Evolutionary conservation across 306 rosid genomes (phyloP).

Genomic region (Dalbergia oliveri): DNA sequence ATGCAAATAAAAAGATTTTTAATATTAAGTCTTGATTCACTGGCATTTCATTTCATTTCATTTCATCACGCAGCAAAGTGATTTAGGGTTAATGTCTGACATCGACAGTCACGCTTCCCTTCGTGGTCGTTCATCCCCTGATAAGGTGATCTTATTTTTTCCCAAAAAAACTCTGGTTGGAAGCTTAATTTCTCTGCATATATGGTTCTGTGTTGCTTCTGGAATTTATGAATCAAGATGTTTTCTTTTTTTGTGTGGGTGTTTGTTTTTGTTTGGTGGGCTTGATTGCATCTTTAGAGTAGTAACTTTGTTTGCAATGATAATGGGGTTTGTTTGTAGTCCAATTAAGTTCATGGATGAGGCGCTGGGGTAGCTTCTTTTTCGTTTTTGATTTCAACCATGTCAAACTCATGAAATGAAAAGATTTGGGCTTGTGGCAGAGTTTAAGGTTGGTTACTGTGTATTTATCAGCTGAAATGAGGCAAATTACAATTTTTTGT

Average conservation of each 20-base stretch:
- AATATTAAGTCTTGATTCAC: slow-evolving; percentile 11
- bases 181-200: not conserved
- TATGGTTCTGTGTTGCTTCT: slow-evolving; percentile 8
- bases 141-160: slow-evolving; percentile 36
- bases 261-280: slow-evolving; percentile 12
- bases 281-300: slow-evolving; percentile 20
- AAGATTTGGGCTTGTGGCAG: not conserved
- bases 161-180: not conserved
- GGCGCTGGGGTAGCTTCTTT: not conserved
- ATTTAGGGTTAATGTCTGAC: slow-evolving; percentile 70
- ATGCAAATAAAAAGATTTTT: no score
- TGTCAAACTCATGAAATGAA: not conserved
- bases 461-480: slow-evolving; percentile 2
- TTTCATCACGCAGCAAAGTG: slow-evolving; percentile 4
- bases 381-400: not conserved
- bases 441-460: not conserved
- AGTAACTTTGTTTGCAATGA: not conserved
- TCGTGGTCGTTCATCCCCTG: slow-evolving; percentile 52
- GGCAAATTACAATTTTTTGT: not conserved
- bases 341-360: not conserved
- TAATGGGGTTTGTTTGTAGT: not conserved
- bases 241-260: not conserved
- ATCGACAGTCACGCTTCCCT: slow-evolving; percentile 46
- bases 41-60: slow-evolving; percentile 3
- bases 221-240: not conserved